A percentile compares a stretch with the other conserved stretches of the same genome.
Evolutionary conservation across 2,329 filamentous ascomycete species (phyloP).

Genomic region (Penicillium sp.): DNA sequence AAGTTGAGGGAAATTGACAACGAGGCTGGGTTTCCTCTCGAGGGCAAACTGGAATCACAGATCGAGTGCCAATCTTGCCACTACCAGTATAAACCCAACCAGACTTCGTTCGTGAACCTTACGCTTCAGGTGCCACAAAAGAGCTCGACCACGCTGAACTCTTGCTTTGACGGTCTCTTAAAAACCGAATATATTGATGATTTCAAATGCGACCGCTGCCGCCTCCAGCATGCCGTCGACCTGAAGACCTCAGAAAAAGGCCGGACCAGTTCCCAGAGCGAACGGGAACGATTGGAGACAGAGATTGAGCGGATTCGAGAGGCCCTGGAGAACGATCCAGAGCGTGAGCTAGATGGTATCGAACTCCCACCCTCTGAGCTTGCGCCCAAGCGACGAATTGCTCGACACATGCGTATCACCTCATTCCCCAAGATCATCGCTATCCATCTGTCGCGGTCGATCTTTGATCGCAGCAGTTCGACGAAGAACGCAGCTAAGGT

Average conservation of each 20-base stretch:
- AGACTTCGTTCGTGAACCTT: constrained; percentile 86
- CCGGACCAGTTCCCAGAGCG: constrained; percentile 58
- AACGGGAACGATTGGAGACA: constrained; percentile 56
- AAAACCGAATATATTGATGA: constrained; percentile 97
- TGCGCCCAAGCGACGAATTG: constrained; percentile 81
- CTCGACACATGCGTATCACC: constrained; percentile 84
- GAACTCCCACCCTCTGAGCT: constrained; percentile 72
- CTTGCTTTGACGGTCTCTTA: constrained; percentile 91
- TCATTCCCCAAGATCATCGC: constrained; percentile 87
- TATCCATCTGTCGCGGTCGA: constrained; percentile 89
- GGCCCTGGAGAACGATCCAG: constrained; percentile 80
- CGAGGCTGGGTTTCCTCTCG: constrained; percentile 76
- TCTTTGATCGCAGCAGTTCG: constrained; percentile 80
- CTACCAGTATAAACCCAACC: constrained; percentile 83
- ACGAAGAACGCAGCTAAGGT: constrained; percentile 96
- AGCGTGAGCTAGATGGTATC: constrained; percentile 73
- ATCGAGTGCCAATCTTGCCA: constrained; percentile 89
- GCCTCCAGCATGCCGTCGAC: constrained; percentile 77
- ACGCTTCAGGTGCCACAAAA: constrained; percentile 89
- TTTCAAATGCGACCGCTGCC: constrained; percentile 92
- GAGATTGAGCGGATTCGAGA: constrained; percentile 69
- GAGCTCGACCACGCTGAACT: constrained; percentile 76
- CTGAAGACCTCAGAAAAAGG: constrained; percentile 64
- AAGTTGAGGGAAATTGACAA: constrained; percentile 44
- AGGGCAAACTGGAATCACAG: constrained; percentile 91